Base-by-base conservation (phyloP, 306 rosid species). In the Datisca glomerata region DNA sequence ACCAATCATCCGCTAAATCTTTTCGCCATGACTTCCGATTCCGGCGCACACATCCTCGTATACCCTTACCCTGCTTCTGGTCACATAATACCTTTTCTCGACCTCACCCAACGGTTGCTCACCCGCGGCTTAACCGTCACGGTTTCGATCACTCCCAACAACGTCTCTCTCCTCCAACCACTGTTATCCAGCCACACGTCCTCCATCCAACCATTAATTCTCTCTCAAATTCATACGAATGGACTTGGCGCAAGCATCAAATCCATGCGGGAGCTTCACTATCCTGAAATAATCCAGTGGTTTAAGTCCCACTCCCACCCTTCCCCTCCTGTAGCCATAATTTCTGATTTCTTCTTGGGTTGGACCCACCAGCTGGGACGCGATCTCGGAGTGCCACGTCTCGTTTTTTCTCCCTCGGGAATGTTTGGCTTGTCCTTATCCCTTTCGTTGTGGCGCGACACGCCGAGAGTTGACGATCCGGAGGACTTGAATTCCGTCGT, bases 281-380 rank as follows among this genome's bases (percentile, higher is more conserved):
- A n/a, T n/a, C 16, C 41, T 0, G 76, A 70, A 8, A 1, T 68
- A 8, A 83, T 8, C 24, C 47, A 41, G 2, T 67, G 65, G 69
- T 67, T 61, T n/a, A n/a, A n/a, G n/a, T n/a, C n/a, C 51, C 3
- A 11, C 3, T 45, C 68, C 68, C 68, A 67, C 46, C 48, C 52
- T 3, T 46, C 66, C 1, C 68, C 73, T 1, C 64, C 73, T 1
- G 4, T 12, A 1, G 62, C 15, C 33, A 79, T 74, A 4, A 57
- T 79, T 44, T 74, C 77, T 24, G 80, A 74, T 53, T 58, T 68
- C 58, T 74, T 79, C 46, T 57, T 56, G 20, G 77, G 72, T 1
- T 79, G 80, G 83, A 65, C 80, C 11, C 72, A 74, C 18, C 19
- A 7, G 16, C 68, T 74, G 21, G 75, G 83, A 1, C 3, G 41